Conservation (phyloP, 2,329 filamentous ascomycete species). For the Botrytis galanthina region DNA sequence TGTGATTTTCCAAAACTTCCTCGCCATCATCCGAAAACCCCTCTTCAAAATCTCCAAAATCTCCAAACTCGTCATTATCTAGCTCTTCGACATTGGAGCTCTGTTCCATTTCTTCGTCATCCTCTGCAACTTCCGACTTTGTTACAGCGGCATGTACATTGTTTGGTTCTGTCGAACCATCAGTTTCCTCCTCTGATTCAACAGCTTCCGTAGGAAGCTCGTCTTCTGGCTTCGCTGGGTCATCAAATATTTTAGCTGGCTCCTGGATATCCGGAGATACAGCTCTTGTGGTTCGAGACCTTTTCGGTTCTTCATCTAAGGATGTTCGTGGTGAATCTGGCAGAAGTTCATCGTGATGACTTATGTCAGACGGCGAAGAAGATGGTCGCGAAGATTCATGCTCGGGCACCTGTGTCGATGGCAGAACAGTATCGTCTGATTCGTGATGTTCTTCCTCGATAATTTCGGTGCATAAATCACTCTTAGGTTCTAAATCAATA, state of each 20-base stretch:
- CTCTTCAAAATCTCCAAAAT: conserved; percentile 43
- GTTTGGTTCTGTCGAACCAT: neutral
- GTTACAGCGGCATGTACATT: neutral
- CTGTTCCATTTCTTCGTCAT: conserved; percentile 7
- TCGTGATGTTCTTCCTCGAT: neutral
- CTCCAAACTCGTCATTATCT: conserved; percentile 40
- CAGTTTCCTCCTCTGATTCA: neutral
- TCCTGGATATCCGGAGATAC: conserved; percentile 29
- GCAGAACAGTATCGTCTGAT: conserved; percentile 18
- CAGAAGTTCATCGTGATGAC: conserved; percentile 31
- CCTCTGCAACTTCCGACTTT: conserved; percentile 14
- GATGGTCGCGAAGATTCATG: conserved; percentile 32
- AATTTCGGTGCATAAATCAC: neutral
- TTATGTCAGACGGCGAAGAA: conserved; percentile 36
- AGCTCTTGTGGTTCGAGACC: conserved; percentile 14
- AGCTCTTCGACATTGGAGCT: neutral
- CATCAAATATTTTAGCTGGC: conserved; percentile 35
- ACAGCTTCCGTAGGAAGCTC: conserved; percentile 11
- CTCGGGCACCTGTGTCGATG: conserved; percentile 23
- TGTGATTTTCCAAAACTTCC: conserved; percentile 19
- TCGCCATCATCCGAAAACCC: conserved; percentile 31
- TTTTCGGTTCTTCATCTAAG: conserved; percentile 36
- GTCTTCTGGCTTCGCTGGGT: conserved; percentile 26
- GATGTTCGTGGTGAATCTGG: conserved; percentile 38
- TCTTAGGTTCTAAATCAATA: neutral